A percentile compares a stretch with the other conserved stretches of the same genome.
Conservation (phyloP, 2,329 filamentous ascomycete genomes). For the Fusarium nanum region DNA sequence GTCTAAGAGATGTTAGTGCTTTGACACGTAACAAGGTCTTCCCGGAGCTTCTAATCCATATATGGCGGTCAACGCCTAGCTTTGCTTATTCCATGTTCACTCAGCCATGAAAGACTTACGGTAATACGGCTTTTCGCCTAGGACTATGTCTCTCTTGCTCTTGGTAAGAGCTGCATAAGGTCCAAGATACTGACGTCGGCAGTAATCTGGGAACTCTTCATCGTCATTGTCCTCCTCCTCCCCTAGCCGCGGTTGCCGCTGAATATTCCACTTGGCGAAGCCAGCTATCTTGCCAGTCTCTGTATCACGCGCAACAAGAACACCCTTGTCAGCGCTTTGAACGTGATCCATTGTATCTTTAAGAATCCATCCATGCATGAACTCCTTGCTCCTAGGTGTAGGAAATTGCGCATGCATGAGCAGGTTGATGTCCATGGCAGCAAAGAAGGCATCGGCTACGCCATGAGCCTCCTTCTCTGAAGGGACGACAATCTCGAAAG, state of each 20-base stretch:
- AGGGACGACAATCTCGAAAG: conserved; percentile 45
- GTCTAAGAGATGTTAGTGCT: conserved; percentile 45
- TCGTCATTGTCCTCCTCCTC: conserved; percentile 34
- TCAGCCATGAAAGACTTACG: conserved; percentile 49
- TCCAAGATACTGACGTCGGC: conserved; percentile 49
- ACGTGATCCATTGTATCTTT: conserved; percentile 49
- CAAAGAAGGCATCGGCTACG: conserved; percentile 51
- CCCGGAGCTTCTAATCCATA: neutral
- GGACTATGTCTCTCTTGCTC: conserved; percentile 47
- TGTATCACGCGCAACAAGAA: conserved; percentile 51
- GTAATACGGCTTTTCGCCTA: conserved; percentile 50
- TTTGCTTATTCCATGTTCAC: neutral
- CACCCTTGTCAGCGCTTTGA: conserved; percentile 42
- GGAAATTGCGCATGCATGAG: conserved; percentile 57
- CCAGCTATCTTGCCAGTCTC: conserved; percentile 48
- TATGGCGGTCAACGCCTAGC: neutral
- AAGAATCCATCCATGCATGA: conserved; percentile 48
- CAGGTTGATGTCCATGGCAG: conserved; percentile 55
- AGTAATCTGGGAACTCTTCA: conserved; percentile 49
- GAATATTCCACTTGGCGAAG: conserved; percentile 54
- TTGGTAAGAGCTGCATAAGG: conserved; percentile 50
- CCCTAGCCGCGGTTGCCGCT: conserved; percentile 31
- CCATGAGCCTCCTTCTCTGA: conserved; percentile 41
- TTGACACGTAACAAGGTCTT: neutral
- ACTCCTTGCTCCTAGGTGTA: conserved; percentile 45